These are phyloP conservation scores for Aspergillus udagawae DNA, from an alignment of 2,329 filamentous ascomycete genomes.

Conservation along the genomic window DNA sequence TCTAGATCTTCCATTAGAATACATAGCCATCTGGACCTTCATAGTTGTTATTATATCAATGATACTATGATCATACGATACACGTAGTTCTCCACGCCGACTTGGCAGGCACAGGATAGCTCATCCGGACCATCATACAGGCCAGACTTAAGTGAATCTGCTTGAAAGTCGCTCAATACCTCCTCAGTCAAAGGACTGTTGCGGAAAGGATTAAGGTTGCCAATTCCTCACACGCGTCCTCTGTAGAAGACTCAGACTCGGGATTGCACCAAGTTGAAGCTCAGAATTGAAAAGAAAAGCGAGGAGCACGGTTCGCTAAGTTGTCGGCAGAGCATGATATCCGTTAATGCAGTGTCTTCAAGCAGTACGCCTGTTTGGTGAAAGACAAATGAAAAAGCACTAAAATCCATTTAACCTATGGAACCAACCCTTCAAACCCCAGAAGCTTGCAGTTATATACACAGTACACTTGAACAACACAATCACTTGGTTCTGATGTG, in stretches of 20 bases:
- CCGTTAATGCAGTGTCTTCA: too few species aligned
- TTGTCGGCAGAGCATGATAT: too few species aligned
- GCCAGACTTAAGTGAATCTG: neutral
- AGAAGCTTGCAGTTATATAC: constrained; percentile 33
- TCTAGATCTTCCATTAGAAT: neutral
- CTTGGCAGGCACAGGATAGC: neutral
- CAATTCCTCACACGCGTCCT: neutral
- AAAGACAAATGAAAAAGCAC: neutral
- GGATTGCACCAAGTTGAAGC: neutral
- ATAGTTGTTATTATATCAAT: neutral
- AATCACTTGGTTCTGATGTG: constrained; percentile 73
- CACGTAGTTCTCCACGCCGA: neutral
- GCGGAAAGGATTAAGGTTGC: neutral
- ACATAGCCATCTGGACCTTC: neutral
- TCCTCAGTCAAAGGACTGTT: neutral
- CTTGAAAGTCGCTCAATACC: neutral
- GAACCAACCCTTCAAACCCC: constrained; percentile 8
- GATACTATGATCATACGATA: neutral
- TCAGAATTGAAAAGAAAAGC: neutral
- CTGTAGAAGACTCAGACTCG: neutral
- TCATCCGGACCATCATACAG: neutral
- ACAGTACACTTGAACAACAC: constrained; percentile 30
- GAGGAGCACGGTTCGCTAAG: too few species aligned
- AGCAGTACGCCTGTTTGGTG: neutral
- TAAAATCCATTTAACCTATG: constrained; percentile 7